These are phyloP conservation scores for Neurospora discreta DNA, from an alignment of 495 filamentous ascomycete genomes.

Conservation along the genomic window DNA sequence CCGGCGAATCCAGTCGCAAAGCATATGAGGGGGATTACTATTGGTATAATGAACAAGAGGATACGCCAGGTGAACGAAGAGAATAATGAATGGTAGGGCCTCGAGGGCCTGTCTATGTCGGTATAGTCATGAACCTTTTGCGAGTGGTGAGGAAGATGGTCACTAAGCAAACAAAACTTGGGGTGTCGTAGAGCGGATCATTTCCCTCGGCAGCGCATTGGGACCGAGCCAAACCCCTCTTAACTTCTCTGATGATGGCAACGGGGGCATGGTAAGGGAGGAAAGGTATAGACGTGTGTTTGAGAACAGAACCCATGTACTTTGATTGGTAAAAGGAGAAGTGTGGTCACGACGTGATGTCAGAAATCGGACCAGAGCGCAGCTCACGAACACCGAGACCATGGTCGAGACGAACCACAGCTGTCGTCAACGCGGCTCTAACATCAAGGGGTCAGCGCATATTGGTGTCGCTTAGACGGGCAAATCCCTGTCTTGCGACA, in stretches of 20 bases:
- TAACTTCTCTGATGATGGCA: not conserved
- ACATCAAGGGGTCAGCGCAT: not conserved
- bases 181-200: not conserved
- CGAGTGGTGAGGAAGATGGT: not conserved
- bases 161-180: not conserved
- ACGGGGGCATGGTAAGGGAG: not conserved
- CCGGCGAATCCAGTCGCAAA: constrained; percentile 34
- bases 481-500: constrained; percentile 39
- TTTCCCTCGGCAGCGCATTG: not conserved
- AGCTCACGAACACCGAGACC: not conserved
- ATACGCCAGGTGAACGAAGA: not conserved
- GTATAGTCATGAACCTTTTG: constrained; percentile 27
- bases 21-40: constrained; percentile 1
- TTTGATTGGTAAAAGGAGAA: not conserved
- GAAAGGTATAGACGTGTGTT: not conserved
- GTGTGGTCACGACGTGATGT: not conserved
- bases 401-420: not conserved
- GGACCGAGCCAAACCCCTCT: not conserved
- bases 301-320: not conserved
- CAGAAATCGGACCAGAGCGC: not conserved
- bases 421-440: not conserved
- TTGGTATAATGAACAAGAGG: not conserved
- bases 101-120: constrained; percentile 28
- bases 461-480: constrained; percentile 2
- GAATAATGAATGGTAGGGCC: constrained; percentile 13